Conservation (phyloP, 2,329 filamentous ascomycete species). For the Clonostachys byssicola region DNA sequence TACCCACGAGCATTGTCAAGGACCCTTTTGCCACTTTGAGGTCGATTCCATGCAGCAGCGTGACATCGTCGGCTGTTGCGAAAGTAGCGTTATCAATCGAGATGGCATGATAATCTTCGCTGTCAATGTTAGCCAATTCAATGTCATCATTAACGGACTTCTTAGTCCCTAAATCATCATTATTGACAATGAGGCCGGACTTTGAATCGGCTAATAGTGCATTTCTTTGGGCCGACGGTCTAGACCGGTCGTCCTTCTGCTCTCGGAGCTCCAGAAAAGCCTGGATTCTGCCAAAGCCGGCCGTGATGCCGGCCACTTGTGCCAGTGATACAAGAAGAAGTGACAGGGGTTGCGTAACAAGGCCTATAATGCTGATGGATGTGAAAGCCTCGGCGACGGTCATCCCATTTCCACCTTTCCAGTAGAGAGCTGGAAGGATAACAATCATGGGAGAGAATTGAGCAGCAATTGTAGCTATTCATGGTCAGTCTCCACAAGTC, state of each 20-base stretch:
- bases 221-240: not conserved
- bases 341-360: slow-evolving; percentile 23
- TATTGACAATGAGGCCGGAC: not conserved
- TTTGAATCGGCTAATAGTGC: no score
- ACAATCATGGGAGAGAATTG: slow-evolving; percentile 22
- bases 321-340: slow-evolving; percentile 23
- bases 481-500: not conserved
- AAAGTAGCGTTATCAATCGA: not conserved
- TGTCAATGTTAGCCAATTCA: no score
- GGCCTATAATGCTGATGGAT: slow-evolving; percentile 23
- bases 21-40: slow-evolving; percentile 1
- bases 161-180: not conserved
- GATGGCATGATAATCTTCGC: not conserved
- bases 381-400: slow-evolving; percentile 27
- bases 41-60: slow-evolving; percentile 1
- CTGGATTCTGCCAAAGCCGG: slow-evolving; percentile 24
- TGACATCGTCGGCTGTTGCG: not conserved
- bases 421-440: slow-evolving; percentile 25
- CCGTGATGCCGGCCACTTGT: slow-evolving; percentile 22
- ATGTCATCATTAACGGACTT: not conserved
- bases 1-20: slow-evolving; percentile 4
- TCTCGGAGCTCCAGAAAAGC: slow-evolving; percentile 20
- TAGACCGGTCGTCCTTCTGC: slow-evolving; percentile 5
- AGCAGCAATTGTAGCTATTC: slow-evolving; percentile 14
- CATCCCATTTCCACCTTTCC: slow-evolving; percentile 18